These are phyloP conservation scores for Schwanniomyces vanrijiae DNA, from an alignment of 805 yeast genomes.

Conservation along the genomic window DNA sequence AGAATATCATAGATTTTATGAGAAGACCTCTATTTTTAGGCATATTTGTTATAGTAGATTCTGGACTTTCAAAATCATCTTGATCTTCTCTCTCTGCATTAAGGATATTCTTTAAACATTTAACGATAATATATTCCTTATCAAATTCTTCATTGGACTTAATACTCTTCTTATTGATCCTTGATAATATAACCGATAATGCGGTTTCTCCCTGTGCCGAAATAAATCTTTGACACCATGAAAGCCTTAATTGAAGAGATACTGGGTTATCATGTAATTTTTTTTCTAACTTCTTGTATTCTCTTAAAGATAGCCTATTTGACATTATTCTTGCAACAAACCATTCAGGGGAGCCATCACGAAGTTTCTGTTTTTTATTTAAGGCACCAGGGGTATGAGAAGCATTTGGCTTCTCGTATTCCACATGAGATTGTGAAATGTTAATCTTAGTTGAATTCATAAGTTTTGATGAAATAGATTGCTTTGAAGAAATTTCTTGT, in stretches of 20 bases:
- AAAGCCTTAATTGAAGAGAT: slow-evolving; percentile 17
- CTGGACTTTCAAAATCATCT: slow-evolving; percentile 5
- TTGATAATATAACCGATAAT: slow-evolving; percentile 34
- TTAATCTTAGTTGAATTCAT: not conserved
- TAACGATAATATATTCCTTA: slow-evolving; percentile 36
- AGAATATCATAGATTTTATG: slow-evolving; percentile 36
- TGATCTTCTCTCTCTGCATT: slow-evolving; percentile 22
- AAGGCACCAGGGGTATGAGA: not conserved
- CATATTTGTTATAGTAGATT: slow-evolving; percentile 6
- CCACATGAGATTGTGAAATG: not conserved
- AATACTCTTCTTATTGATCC: slow-evolving; percentile 41
- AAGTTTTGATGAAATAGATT: not conserved
- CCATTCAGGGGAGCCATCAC: slow-evolving; percentile 44
- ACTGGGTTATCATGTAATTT: slow-evolving; percentile 22
- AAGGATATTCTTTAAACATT: slow-evolving; percentile 35
- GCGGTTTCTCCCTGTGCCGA: slow-evolving; percentile 46
- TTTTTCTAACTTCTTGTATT: slow-evolving; percentile 35
- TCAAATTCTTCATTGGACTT: slow-evolving; percentile 47
- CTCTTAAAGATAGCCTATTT: slow-evolving; percentile 30
- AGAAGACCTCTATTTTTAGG: slow-evolving; percentile 26
- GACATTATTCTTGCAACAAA: slow-evolving; percentile 37
- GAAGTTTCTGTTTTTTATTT: slow-evolving; percentile 23
- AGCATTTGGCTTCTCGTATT: not conserved
- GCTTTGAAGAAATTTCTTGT: not conserved
- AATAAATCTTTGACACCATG: slow-evolving; percentile 34